Base-by-base conservation (phyloP, 305 asterid species). In the Salvia sclarea region DNA sequence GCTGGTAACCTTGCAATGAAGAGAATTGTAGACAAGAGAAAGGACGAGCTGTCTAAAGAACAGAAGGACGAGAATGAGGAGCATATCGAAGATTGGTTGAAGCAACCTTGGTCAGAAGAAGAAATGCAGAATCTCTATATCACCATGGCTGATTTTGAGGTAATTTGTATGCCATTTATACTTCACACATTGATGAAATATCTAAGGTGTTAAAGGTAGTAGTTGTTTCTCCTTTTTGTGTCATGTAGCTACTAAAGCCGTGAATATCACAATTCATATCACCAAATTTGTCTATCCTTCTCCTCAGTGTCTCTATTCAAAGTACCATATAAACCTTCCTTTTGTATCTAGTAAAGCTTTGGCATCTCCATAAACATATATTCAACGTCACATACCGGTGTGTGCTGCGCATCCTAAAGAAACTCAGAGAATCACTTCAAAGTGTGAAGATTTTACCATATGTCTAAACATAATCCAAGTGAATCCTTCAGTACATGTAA, bases 61-160 rank as follows among this genome's bases (percentile, higher is more conserved):
- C 33, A 45, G 31, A 45, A 53, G 49, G 73, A 74, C 22, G 69
- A 62, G 49, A 72, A 74, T 18, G 69, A 62, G 58, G 83, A 68
- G 56, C 72, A 72, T 56, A 61, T 59, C 13, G 87, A 85, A 76
- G 88, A 84, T 5, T 90, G 90, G 95, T 84, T 87, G 95, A 85
- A 68, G 78, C 76, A 78, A 41, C 87, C 89, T 21, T 86, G 87
- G 94, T 80, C 87, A n/a, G 75, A 70, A 25, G 95, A 88, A 75
- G 95, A 93, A 71, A 76, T 82, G 76, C 85, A 81, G 72, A 78
- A 76, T 38, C 77, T 86, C 35, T 66, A 72, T 79, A 85, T 93
- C 72, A 86, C 80, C 9, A 88, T 90, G 92, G 70, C 82, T 76
- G 98, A 93, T 81, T 90, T 88, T 78, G 95, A 93, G 91, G 90